phyloP scores from a whole-genome alignment of 345 rosid species.

The Streptanthus diversifolius region DNA sequence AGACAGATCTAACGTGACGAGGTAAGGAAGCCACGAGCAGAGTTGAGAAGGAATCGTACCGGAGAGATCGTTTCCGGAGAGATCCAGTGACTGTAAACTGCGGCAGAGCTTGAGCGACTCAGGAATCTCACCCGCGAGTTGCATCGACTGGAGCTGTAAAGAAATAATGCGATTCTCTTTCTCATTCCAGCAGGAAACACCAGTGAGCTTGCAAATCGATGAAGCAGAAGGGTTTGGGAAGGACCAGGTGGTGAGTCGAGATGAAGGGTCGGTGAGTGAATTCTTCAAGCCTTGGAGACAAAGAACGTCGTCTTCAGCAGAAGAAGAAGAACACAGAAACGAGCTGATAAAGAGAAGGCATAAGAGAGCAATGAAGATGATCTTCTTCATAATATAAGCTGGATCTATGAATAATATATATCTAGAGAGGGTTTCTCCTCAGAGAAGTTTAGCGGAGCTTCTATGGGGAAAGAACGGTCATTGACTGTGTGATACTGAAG shows the following conservation, averaged over 20 bases:
- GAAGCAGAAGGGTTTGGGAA: constrained; percentile 48
- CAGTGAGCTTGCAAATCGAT: constrained; percentile 60
- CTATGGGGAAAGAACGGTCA: constrained; percentile 26
- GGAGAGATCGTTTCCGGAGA: constrained; percentile 49
- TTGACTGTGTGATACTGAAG: constrained; percentile 20
- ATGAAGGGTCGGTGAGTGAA: constrained; percentile 42
- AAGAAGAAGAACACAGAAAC: constrained; percentile 6
- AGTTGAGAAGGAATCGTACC: constrained; percentile 56
- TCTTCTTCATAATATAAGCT: constrained; percentile 27
- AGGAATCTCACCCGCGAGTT: constrained; percentile 59
- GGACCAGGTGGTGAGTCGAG: constrained; percentile 39
- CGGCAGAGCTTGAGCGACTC: constrained; percentile 54
- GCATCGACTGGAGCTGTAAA: constrained; percentile 57
- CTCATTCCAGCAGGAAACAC: constrained; percentile 88
- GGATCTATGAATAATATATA: constrained; percentile 28
- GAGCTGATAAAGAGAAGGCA: not conserved
- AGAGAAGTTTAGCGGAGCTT: constrained; percentile 6
- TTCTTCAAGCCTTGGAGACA: constrained; percentile 55
- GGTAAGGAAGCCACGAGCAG: constrained; percentile 57
- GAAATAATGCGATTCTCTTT: constrained; percentile 57
- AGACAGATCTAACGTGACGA: constrained; percentile 59
- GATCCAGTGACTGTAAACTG: constrained; percentile 49
- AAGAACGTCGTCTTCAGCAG: constrained; percentile 49
- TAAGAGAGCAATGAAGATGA: constrained; percentile 20
- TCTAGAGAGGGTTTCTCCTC: constrained; percentile 4